Conservation (phyloP, 257 asterid genomes). For the Scutellaria minor region DNA sequence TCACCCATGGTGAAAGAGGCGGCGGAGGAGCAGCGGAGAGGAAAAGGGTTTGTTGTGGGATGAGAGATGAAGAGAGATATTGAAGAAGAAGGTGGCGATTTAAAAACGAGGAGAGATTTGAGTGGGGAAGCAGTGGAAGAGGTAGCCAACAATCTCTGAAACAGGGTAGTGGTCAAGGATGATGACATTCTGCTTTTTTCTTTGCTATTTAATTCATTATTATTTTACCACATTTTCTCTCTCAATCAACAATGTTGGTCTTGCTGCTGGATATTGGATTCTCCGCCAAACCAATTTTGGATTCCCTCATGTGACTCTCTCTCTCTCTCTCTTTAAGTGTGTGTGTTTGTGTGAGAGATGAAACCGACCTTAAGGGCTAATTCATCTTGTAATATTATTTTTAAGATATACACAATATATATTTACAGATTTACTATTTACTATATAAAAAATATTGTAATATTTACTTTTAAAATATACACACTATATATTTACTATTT, state of each 20-base stretch:
- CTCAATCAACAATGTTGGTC: too few relatives aligned
- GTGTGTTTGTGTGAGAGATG: not conserved
- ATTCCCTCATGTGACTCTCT: not conserved
- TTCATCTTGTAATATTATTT: too few relatives aligned
- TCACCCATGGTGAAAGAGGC: conserved; percentile 59
- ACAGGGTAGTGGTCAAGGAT: conserved; percentile 37
- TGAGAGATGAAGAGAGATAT: conserved; percentile 22
- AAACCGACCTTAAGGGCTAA: too few relatives aligned
- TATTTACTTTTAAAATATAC: too few relatives aligned
- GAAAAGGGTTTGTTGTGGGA: not conserved
- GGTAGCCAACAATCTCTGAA: conserved; percentile 45
- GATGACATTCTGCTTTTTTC: conserved; percentile 23
- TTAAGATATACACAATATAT: too few relatives aligned
- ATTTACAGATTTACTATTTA: too few relatives aligned
- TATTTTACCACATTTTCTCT: not conserved
- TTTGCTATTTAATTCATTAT: too few relatives aligned
- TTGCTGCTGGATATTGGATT: not conserved
- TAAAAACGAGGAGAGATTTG: conserved; percentile 29
- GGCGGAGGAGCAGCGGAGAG: conserved; percentile 36
- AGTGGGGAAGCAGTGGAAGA: conserved; percentile 27
- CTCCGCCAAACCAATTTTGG: conserved; percentile 9
- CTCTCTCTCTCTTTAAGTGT: not conserved
- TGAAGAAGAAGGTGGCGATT: conserved; percentile 16
- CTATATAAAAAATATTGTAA: too few relatives aligned
- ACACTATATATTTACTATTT: too few relatives aligned